Evolutionary conservation across 2,329 filamentous ascomycete genomes (phyloP).

Genomic region (Cercospora sesami): DNA sequence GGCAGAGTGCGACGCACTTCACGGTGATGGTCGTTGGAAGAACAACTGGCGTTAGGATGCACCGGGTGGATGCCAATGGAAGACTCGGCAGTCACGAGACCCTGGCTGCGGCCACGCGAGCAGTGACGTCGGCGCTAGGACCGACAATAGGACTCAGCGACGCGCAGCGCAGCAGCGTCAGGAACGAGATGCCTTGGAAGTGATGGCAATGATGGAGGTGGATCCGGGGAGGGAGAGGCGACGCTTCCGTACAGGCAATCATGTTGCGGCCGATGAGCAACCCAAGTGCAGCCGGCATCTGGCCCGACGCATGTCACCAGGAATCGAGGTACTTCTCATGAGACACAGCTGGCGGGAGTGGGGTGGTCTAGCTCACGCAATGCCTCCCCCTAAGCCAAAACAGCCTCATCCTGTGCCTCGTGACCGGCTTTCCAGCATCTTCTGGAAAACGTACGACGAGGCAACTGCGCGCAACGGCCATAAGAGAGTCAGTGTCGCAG

Average conservation of each 20-base stretch:
- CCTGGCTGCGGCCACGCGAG: conserved; percentile 1
- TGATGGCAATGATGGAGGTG: background rate
- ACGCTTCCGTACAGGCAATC: background rate
- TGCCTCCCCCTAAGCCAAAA: background rate
- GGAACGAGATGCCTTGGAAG: background rate
- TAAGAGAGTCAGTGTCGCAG: background rate
- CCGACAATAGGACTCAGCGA: background rate
- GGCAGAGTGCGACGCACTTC: background rate
- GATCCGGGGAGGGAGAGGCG: background rate
- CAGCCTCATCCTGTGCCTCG: background rate
- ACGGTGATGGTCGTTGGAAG: background rate
- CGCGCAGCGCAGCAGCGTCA: background rate
- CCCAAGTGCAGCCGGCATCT: conserved; percentile 4
- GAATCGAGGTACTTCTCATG: conserved; percentile 8
- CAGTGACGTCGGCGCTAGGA: conserved; percentile 7
- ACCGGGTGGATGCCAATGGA: background rate
- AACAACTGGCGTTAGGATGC: background rate
- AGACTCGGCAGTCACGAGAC: background rate
- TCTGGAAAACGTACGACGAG: background rate
- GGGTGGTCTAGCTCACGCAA: conserved; percentile 3
- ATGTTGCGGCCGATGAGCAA: conserved; percentile 2
- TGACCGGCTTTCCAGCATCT: background rate
- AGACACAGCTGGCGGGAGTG: conserved; percentile 4
- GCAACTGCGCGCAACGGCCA: background rate
- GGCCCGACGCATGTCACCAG: conserved; percentile 4